Evolutionary conservation across 2,329 filamentous ascomycete genomes (phyloP).

Genomic region (Ceratocystis diversiconidia): DNA sequence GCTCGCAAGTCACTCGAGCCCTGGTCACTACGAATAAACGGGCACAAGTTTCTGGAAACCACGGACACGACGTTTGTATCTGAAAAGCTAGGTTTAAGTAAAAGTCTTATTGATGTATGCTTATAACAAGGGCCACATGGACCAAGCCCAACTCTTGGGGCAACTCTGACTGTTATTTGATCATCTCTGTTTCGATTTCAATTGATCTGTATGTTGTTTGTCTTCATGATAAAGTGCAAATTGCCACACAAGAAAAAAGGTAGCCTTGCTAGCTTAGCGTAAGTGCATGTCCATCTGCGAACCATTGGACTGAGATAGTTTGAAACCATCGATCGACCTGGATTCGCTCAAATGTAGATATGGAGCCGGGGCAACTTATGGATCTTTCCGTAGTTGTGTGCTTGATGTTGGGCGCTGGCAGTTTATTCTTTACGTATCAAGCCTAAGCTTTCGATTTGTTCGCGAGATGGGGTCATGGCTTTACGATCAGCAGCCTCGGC

Average conservation of each 20-base stretch:
- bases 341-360: neutral
- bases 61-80: neutral
- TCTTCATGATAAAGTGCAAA: conserved; percentile 5
- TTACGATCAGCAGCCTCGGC: conserved; percentile 45
- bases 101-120: conserved; percentile 15
- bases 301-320: neutral
- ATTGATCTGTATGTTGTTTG: conserved; percentile 5
- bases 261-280: neutral
- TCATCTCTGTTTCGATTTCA: conserved; percentile 10
- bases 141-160: conserved; percentile 12
- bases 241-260: neutral
- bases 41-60: neutral
- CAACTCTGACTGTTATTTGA: conserved; percentile 21
- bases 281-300: too few relatives aligned
- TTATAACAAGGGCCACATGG: conserved; percentile 15
- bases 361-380: neutral
- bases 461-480: conserved; percentile 65
- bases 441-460: conserved; percentile 80
- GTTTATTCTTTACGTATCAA: conserved; percentile 75
- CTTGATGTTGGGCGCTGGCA: conserved; percentile 22
- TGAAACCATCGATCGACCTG: neutral
- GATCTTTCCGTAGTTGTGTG: neutral
- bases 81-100: conserved; percentile 4
- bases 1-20: too few relatives aligned
- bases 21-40: too few relatives aligned